A percentile compares a stretch with the other conserved stretches of the same genome.
These are phyloP conservation scores for Colletotrichum tamarilloi DNA, from an alignment of 2,329 filamentous ascomycete species.

Conservation along the genomic window DNA sequence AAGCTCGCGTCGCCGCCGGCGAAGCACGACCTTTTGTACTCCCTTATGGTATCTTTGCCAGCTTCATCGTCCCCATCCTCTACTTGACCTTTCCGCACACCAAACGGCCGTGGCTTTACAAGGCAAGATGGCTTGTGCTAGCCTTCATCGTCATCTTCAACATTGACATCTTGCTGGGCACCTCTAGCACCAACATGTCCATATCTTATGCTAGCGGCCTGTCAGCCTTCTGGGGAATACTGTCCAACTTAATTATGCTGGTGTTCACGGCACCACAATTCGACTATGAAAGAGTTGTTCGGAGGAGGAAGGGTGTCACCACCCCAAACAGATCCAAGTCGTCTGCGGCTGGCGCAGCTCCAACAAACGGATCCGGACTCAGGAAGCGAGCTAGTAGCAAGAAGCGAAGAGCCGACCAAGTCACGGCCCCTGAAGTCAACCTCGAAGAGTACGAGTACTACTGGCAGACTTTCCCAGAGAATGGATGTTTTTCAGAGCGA, in stretches of 20 bases:
- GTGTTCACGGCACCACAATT: constrained; percentile 67
- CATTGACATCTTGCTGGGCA: constrained; percentile 50
- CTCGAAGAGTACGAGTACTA: constrained; percentile 58
- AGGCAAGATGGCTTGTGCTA: constrained; percentile 61
- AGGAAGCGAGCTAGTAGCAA: constrained; percentile 25
- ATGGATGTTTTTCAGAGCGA: constrained; percentile 59
- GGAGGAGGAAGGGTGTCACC: constrained; percentile 41
- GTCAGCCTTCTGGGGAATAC: constrained; percentile 60
- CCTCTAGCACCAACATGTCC: constrained; percentile 64
- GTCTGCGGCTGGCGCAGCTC: background rate
- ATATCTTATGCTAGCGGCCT: constrained; percentile 63
- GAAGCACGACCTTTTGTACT: constrained; percentile 60
- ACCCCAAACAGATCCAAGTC: constrained; percentile 19
- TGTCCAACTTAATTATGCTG: constrained; percentile 61
- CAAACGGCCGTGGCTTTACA: constrained; percentile 61
- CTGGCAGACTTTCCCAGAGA: constrained; percentile 69
- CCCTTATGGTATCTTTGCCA: constrained; percentile 61
- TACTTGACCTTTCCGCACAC: constrained; percentile 69
- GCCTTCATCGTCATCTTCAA: constrained; percentile 57
- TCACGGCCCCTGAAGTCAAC: constrained; percentile 22
- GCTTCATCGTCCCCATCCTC: constrained; percentile 60
- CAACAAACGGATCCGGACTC: background rate
- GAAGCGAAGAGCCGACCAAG: constrained; percentile 7
- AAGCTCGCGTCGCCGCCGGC: constrained; percentile 49
- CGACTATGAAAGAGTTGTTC: constrained; percentile 63